Evolutionary conservation across 2,329 filamentous ascomycete genomes (phyloP).

Genomic region (Zasmidium citrigriseum): DNA sequence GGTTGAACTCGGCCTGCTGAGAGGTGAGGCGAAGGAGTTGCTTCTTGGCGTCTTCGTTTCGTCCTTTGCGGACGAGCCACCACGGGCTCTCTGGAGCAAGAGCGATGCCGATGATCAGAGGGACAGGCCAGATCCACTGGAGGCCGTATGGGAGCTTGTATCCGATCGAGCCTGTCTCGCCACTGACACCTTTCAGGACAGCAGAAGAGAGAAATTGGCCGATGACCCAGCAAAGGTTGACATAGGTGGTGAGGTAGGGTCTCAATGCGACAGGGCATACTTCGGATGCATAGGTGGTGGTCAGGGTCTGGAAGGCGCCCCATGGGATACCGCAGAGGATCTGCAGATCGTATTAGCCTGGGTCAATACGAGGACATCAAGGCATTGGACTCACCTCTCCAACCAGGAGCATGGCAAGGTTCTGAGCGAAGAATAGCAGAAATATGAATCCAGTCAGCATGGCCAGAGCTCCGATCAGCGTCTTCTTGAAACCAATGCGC

Average conservation of each 20-base stretch:
- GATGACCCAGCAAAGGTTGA: constrained; percentile 64
- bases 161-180: constrained; percentile 31
- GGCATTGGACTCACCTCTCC: constrained; percentile 18
- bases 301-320: constrained; percentile 34
- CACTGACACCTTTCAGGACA: constrained; percentile 33
- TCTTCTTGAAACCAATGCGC: constrained; percentile 44
- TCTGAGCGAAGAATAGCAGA: constrained; percentile 44
- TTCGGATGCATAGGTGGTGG: constrained; percentile 67
- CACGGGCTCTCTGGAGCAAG: constrained; percentile 36
- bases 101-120: constrained; percentile 29
- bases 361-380: neutral
- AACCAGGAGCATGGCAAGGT: constrained; percentile 32
- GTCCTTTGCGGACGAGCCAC: constrained; percentile 35
- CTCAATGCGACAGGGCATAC: constrained; percentile 60
- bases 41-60: constrained; percentile 33
- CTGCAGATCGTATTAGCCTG: constrained; percentile 34
- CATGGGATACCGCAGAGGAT: constrained; percentile 42
- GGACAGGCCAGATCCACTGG: constrained; percentile 43
- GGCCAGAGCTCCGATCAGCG: constrained; percentile 60
- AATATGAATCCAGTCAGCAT: constrained; percentile 59
- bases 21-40: constrained; percentile 25
- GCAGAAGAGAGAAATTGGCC: constrained; percentile 56
- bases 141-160: constrained; percentile 46
- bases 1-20: constrained; percentile 68
- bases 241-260: constrained; percentile 59